Base-by-base conservation (phyloP, 1,284 basidiomycete species). In the Termitomyces sp. region DNA sequence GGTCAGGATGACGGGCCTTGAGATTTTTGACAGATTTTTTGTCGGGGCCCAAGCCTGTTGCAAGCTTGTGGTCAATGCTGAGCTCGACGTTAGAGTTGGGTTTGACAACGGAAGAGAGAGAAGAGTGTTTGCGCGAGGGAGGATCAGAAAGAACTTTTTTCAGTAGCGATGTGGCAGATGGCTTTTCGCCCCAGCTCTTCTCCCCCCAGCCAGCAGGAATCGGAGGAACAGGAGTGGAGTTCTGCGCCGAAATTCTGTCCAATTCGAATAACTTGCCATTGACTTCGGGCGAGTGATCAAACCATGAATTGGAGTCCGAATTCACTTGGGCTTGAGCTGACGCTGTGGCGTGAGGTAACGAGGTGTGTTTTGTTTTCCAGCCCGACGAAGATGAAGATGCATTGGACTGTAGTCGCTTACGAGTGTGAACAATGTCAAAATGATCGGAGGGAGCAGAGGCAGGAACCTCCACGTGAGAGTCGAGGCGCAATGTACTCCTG, bases 1-100 rank as follows among this genome's bases (percentile, higher is more conserved):
- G 62, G 36, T 47, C 36, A 9, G 56, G 59, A 28, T 62, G 64
- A 3, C 65, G 65, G 33, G 64, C 65, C n/a, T 56, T 38, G 24
- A 26, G 24, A 43, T 65, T 69, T 51, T 70, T 70, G 36, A 53
- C 60, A 40, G 53, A 52, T 55, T 65, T 68, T 59, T 67, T 59
- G 38, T 42, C 42, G 9, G 58, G 41, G 4, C 58, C 40, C 4
- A 50, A 50, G 31, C 30, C 15, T 10, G 21, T 15, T 34, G 10
- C 17, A 13, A 21, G n/a, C n/a, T 48, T 48, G 5, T 57, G 19
- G 7, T 58, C 50, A 10, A 57, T 47, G 12, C 62, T 41, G 17
- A 58, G 43, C 41, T 15, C 58, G 43, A 10, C 42, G 24, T 42
- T 42, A 15, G 51, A 39, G 13, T 24, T 36, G 10, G 34, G 41